Base-by-base conservation (phyloP, 2,329 filamentous ascomycete genomes). In the Colletotrichum sidae region DNA sequence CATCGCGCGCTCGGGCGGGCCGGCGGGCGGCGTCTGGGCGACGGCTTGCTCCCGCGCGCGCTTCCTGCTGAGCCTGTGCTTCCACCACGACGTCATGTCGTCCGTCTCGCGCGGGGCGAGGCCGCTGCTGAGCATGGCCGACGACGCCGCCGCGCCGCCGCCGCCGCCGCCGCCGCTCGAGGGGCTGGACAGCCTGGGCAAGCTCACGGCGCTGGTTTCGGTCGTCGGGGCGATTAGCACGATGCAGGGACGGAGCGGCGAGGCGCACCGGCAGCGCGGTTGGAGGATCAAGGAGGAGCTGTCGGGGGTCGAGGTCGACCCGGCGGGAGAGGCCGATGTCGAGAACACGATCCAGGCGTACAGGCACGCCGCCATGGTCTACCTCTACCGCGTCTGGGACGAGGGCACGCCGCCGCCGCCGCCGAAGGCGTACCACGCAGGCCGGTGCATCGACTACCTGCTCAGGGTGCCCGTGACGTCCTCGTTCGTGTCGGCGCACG, bases 51-150 rank as follows among this genome's bases (percentile, higher is more conserved):
- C 71, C 6, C 64, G 66, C 9, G 72, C 71, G 0, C 60, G 52
- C 13, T 76, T 76, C 60, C 71, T 76, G 4, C 68, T 75, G 4
- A 71, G 71, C 53, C 44, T 76, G 3, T 76, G 72, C 60, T 72
- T 69, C 44, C 75, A 76, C 46, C 72, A 76, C 57, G 75, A 76
- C 55, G 69, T 75, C 8, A 60, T 75, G 25, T 71, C 70, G 3
- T 76, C 74, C 2, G 70, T 76, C 17, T 73, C 74, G 2, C 65
- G 70, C 13, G 68, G 70, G 2, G 65, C 69, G 2, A 69, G 65
- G 12, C 74, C 74, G 0, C 56, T 75, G 11, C 65, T 76, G 9
- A 69, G 70, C 47, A 70, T 73, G 38, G 62, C 53, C 1, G 37
- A 69, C 11, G 67, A 64, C 25, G 57, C 17, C 17, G 17, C n/a